A percentile compares a stretch with the other conserved stretches of the same genome.
Evolutionary conservation across 2,329 filamentous ascomycete genomes (phyloP).

Genomic region (Chaetomiaceae sp.): DNA sequence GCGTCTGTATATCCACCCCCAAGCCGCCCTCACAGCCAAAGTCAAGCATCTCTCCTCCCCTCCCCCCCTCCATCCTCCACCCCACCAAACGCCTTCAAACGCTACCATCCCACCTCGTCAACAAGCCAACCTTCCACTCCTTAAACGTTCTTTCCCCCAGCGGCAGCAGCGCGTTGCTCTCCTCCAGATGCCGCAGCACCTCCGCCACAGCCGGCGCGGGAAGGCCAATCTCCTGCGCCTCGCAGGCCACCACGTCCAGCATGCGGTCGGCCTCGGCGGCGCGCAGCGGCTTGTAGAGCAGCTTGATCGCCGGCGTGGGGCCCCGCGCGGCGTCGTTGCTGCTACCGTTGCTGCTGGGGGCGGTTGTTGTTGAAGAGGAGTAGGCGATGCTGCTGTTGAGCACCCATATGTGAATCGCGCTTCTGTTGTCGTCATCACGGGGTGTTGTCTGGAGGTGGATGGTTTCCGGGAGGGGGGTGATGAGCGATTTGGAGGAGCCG

Average conservation of each 20-base stretch:
- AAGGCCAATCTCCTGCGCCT: constrained; percentile 54
- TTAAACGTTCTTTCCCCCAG: constrained; percentile 50
- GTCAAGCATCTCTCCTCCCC: no score
- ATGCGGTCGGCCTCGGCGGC: constrained; percentile 41
- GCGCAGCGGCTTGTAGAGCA: constrained; percentile 44
- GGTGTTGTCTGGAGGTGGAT: constrained; percentile 1
- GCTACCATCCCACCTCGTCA: constrained; percentile 42
- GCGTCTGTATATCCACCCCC: no score
- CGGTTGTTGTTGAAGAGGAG: constrained; percentile 38
- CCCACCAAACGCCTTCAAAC: background rate
- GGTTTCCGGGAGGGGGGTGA: constrained; percentile 35
- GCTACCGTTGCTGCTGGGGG: no score
- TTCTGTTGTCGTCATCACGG: no score
- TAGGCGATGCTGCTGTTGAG: constrained; percentile 51
- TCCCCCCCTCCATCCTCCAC: no score
- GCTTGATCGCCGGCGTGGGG: constrained; percentile 40
- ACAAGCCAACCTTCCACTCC: constrained; percentile 61
- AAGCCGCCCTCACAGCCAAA: no score
- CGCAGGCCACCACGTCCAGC: constrained; percentile 45
- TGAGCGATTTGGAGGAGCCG: constrained; percentile 50
- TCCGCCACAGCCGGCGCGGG: constrained; percentile 44
- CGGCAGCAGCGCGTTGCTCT: constrained; percentile 49
- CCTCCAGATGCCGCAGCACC: constrained; percentile 38
- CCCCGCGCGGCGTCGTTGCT: constrained; percentile 26
- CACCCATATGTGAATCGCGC: constrained; percentile 49